Base-by-base conservation (phyloP, 352 stramenopile genomes). In the Phytopythium ostracodes region DNA sequence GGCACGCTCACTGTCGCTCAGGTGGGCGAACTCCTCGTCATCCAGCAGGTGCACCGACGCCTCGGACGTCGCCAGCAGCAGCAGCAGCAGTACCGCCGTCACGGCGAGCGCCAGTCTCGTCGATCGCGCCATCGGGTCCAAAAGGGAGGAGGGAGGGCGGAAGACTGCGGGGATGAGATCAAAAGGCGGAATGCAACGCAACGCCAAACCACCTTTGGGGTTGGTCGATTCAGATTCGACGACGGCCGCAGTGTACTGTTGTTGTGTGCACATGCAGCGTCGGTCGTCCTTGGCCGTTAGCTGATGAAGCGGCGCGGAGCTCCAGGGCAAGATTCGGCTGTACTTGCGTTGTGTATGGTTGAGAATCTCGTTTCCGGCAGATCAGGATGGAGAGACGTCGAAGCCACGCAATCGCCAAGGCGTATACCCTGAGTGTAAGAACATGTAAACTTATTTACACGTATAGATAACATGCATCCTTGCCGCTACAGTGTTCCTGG, bases 1-100 rank as follows among this genome's bases (percentile, higher is more conserved):
- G 33, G 72, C 65, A 33, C 79, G 78, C 62, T 75, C 59, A 52
- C 78, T 75, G 15, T 85, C 78, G 24, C 76, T 72, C 18, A 88
- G 74, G 47, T 70, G 58, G 9, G 75, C 63, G 20, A 81, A 70
- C 31, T 64, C 67, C 25, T 69, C 63, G 33, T 78, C 75, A 51
- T 73, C 65, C 58, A 80, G 51, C 25, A 80, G 46, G 47, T 83
- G 71, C 47, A 78, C 70, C n/a, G 36, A 50, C 4, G 52, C 57
- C 9, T 22, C 8, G 20, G 24, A 22, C 0, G 14, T 15, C 18
- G 29, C 22, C 50, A 29, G 60, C 33, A 25, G 18, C 29, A 17
- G 27, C 31, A n/a, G n/a, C 59, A 64, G 46, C 25, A 72, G 43
- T 49, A 56, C 38, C 4, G 65, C 52, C 60, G 24, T 4, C 27